A percentile compares a stretch with the other conserved stretches of the same genome.
phyloP scores from a whole-genome alignment of 1,139 yeast genomes.

The Saccharomycopsis hybrid region DNA sequence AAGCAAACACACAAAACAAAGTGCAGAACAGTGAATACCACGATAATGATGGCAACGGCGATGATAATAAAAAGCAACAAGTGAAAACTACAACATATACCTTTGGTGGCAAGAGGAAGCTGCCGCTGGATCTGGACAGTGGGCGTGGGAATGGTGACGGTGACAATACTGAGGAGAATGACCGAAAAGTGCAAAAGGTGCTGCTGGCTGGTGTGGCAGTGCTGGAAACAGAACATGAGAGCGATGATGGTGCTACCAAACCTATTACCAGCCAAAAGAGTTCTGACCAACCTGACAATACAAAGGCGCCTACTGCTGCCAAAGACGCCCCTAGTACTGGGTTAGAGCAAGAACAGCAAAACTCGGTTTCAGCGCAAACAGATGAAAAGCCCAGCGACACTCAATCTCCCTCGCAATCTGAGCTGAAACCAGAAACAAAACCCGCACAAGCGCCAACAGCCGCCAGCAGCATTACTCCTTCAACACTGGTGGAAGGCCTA shows the following conservation, averaged over 20 bases:
- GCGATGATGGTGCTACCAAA: too few relatives aligned
- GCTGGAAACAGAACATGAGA: too few relatives aligned
- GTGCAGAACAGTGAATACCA: too few relatives aligned
- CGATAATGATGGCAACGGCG: not conserved
- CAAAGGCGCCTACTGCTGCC: too few relatives aligned
- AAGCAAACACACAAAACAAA: not conserved
- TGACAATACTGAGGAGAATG: too few relatives aligned
- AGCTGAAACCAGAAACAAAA: not conserved
- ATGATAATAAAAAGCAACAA: not conserved
- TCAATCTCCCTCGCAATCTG: not conserved
- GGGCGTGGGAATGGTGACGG: not conserved
- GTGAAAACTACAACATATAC: not conserved
- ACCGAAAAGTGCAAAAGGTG: too few relatives aligned
- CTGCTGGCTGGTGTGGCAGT: too few relatives aligned
- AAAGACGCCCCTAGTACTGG: not conserved
- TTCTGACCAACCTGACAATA: too few relatives aligned
- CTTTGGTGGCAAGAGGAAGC: not conserved
- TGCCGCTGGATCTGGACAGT: not conserved
- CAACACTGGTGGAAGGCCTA: not conserved
- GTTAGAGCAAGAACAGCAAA: not conserved
- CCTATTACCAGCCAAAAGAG: too few relatives aligned
- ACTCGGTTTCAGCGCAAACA: not conserved
- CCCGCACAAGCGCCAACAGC: not conserved
- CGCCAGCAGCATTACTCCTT: not conserved
- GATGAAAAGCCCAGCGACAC: too few relatives aligned